A percentile compares a stretch with the other conserved stretches of the same genome.
Conservation (phyloP, 1,284 basidiomycete species). For the Exsudoporus floridanus region DNA sequence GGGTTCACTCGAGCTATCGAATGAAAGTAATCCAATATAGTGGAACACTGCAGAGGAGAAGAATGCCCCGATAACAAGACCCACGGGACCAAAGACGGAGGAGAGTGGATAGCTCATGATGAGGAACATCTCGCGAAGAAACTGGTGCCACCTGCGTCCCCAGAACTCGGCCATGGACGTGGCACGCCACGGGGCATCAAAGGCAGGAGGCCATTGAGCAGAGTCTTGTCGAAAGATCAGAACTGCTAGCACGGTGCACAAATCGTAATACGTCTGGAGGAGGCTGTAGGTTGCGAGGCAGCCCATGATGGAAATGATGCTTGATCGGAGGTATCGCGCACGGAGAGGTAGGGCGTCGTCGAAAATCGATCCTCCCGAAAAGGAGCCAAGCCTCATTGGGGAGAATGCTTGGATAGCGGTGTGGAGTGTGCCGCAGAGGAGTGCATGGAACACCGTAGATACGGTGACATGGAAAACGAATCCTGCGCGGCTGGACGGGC, state of each 20-base stretch:
- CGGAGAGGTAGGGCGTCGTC: conserved; percentile 42
- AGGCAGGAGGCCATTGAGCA: conserved; percentile 40
- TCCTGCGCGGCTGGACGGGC: conserved; percentile 33
- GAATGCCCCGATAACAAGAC: conserved; percentile 53
- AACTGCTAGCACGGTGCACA: conserved; percentile 43
- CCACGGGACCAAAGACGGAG: conserved; percentile 41
- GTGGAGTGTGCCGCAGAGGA: conserved; percentile 45
- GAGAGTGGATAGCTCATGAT: conserved; percentile 37
- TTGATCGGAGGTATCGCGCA: conserved; percentile 44
- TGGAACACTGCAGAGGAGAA: conserved; percentile 18
- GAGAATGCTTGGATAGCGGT: conserved; percentile 43
- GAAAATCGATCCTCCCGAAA: conserved; percentile 49
- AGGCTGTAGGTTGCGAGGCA: conserved; percentile 43
- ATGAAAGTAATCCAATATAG: neutral
- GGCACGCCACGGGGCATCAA: conserved; percentile 38
- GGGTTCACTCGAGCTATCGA: conserved; percentile 45
- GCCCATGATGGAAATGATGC: conserved; percentile 39
- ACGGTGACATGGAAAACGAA: conserved; percentile 32
- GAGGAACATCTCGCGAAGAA: conserved; percentile 35
- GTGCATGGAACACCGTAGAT: conserved; percentile 37
- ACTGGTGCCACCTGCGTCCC: conserved; percentile 45
- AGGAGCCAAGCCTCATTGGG: conserved; percentile 38
- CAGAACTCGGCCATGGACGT: conserved; percentile 43
- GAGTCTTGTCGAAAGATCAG: conserved; percentile 34
- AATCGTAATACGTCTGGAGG: conserved; percentile 42